Conservation (phyloP, 2,329 filamentous ascomycete species). For the Ophioceras dolichostomum region DNA sequence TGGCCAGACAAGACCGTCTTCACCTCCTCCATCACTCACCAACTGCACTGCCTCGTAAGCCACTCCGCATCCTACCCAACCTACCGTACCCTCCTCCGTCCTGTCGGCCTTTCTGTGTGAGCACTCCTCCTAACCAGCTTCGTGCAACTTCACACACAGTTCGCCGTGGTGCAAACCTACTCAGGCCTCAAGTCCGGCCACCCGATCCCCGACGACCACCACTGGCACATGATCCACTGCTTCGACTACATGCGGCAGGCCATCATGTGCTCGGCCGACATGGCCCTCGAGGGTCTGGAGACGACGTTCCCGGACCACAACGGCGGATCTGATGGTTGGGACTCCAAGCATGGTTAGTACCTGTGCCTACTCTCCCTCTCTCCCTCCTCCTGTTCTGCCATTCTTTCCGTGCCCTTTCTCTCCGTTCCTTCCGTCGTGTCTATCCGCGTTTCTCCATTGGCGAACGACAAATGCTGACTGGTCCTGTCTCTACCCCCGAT, state of each 20-base stretch:
- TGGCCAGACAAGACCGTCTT: conserved; percentile 22
- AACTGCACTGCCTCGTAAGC: conserved; percentile 21
- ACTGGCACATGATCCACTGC: conserved; percentile 36
- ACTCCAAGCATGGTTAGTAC: conserved; percentile 28
- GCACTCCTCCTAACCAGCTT: neutral
- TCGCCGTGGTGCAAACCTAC: conserved; percentile 29
- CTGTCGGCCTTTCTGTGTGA: no score
- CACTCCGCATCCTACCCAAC: no score
- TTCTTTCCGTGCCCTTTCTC: neutral
- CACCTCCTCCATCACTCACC: conserved; percentile 23
- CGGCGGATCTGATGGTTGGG: conserved; percentile 31
- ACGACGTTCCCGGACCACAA: conserved; percentile 34
- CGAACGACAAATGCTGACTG: no score
- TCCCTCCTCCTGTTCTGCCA: no score
- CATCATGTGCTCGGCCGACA: conserved; percentile 32
- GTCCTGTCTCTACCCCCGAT: no score
- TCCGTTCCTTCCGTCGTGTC: neutral
- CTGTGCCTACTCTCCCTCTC: neutral
- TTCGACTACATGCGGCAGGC: conserved; percentile 34
- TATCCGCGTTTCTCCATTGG: neutral
- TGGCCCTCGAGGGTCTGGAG: conserved; percentile 30
- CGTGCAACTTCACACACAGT: conserved; percentile 12
- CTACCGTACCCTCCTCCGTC: neutral
- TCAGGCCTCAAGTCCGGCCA: conserved; percentile 25
- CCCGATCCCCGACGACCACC: conserved; percentile 27